A percentile compares a stretch with the other conserved stretches of the same genome.
These are phyloP conservation scores for Shiraia bambusicola DNA, from an alignment of 2,329 filamentous ascomycete genomes.

Conservation along the genomic window DNA sequence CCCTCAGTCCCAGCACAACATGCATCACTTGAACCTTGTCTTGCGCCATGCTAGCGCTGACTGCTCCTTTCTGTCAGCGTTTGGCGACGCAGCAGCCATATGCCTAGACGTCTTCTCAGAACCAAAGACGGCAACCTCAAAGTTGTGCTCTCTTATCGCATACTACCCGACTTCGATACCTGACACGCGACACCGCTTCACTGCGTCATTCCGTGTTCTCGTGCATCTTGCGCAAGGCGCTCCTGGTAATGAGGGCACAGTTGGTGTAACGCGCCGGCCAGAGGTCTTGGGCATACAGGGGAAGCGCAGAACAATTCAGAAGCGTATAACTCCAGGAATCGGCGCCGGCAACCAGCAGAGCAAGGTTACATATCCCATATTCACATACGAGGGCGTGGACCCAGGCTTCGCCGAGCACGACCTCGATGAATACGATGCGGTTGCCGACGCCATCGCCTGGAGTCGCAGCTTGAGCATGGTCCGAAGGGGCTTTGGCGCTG, in stretches of 20 bases:
- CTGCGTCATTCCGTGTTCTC: constrained; percentile 50
- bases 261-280: constrained; percentile 53
- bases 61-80: constrained; percentile 48
- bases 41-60: constrained; percentile 6
- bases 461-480: constrained; percentile 63
- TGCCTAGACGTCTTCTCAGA: constrained; percentile 61
- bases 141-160: constrained; percentile 61
- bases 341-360: constrained; percentile 51
- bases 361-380: constrained; percentile 50
- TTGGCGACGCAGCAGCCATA: constrained; percentile 61
- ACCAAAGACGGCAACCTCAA: constrained; percentile 51
- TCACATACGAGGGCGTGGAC: constrained; percentile 57
- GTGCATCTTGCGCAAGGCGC: constrained; percentile 57
- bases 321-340: constrained; percentile 53
- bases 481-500: constrained; percentile 59
- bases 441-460: constrained; percentile 68
- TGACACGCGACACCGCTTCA: constrained; percentile 49
- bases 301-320: constrained; percentile 51
- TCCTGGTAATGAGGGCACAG: constrained; percentile 39
- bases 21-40: background rate
- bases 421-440: constrained; percentile 65
- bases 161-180: constrained; percentile 65
- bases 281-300: constrained; percentile 57
- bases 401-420: constrained; percentile 72
- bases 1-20: background rate